phyloP scores from a whole-genome alignment of 2,329 filamentous ascomycete species.

The Cytospora chrysosperma region DNA sequence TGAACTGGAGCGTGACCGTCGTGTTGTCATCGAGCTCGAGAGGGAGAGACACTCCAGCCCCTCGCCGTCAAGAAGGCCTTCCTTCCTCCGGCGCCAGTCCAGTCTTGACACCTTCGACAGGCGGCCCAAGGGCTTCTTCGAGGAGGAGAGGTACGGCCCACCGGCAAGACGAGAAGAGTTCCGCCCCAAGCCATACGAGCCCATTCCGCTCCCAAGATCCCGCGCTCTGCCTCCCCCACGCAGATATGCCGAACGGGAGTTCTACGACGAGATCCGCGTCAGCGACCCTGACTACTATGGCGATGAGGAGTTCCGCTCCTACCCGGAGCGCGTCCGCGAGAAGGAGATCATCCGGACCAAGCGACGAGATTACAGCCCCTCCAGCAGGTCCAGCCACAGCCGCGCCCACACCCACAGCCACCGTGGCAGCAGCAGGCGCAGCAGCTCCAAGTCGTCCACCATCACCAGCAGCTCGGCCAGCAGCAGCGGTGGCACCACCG shows the following conservation, averaged over 20 bases:
- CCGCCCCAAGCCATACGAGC: conserved; percentile 50
- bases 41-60: conserved; percentile 48
- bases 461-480: conserved; percentile 46
- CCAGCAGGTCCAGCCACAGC: conserved; percentile 39
- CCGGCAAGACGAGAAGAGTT: conserved; percentile 50
- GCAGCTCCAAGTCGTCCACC: conserved; percentile 44
- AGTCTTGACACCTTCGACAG: conserved; percentile 90
- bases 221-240: conserved; percentile 60
- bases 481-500: conserved; percentile 46
- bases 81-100: conserved; percentile 75
- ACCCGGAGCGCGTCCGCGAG: conserved; percentile 60
- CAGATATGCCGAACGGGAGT: conserved; percentile 54
- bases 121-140: conserved; percentile 55
- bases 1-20: conserved; percentile 54
- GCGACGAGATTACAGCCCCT: conserved; percentile 44
- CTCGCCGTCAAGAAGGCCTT: conserved; percentile 60
- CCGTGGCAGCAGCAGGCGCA: conserved; percentile 35
- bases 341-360: conserved; percentile 55
- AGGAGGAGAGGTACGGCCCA: conserved; percentile 60
- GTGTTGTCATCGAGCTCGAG: conserved; percentile 57
- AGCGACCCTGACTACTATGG: conserved; percentile 67
- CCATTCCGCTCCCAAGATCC: conserved; percentile 69
- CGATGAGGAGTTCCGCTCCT: conserved; percentile 69
- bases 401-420: conserved; percentile 35
- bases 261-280: conserved; percentile 65